A percentile compares a stretch with the other conserved stretches of the same genome.
phyloP scores from a whole-genome alignment of 495 filamentous ascomycete genomes.

The Aspergillus mulundensis region DNA sequence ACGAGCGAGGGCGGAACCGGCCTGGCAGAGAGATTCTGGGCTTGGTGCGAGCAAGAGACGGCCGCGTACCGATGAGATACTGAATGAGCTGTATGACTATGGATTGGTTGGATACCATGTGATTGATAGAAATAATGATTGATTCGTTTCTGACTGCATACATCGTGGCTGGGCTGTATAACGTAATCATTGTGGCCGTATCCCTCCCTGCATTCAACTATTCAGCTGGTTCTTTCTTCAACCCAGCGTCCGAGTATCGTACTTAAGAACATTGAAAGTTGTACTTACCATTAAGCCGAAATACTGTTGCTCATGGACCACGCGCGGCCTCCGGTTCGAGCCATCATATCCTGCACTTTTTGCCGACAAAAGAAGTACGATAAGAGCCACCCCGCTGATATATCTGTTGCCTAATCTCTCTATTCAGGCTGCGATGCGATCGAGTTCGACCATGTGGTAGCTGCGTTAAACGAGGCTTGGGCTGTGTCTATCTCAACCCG shows the following conservation, averaged over 20 bases:
- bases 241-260: background rate
- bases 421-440: conserved; percentile 2
- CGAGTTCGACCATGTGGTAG: conserved; percentile 6
- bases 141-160: background rate
- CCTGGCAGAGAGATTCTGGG: conserved; percentile 5
- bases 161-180: background rate
- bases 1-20: background rate
- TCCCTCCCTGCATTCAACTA: background rate
- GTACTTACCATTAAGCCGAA: no score
- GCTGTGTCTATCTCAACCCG: background rate
- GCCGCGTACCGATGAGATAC: background rate
- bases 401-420: background rate
- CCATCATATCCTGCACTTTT: conserved; percentile 6
- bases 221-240: background rate
- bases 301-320: background rate
- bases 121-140: background rate
- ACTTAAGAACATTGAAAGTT: no score
- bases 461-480: conserved; percentile 5
- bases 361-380: conserved; percentile 10
- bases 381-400: background rate
- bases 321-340: background rate
- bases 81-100: background rate
- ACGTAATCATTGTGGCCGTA: background rate
- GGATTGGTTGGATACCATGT: background rate
- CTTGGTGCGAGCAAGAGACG: conserved; percentile 4